Percentiles rank a stretch among this genome's conserved stretches.
Conservation (phyloP, 2,329 filamentous ascomycete species). For the Myriosclerotinia curreyana region DNA sequence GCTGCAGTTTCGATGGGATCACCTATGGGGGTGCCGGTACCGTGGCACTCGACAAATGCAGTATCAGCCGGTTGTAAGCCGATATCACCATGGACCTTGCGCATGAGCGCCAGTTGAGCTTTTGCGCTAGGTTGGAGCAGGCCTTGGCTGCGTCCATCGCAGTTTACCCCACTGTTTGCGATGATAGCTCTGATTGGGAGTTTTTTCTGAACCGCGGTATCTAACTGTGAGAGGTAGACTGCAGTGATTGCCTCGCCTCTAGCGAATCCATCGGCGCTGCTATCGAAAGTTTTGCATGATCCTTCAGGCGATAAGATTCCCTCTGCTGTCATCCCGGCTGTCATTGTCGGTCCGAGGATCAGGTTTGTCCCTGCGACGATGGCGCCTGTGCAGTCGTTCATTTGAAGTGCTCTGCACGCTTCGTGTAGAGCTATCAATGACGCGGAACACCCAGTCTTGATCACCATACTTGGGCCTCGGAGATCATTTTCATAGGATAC, state of each 20-base stretch:
- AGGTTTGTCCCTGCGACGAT: slow-evolving; percentile 31
- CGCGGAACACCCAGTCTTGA: slow-evolving; percentile 48
- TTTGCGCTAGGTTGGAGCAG: slow-evolving; percentile 42
- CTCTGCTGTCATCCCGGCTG: slow-evolving; percentile 34
- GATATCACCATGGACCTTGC: slow-evolving; percentile 18
- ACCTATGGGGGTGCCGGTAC: slow-evolving; percentile 20
- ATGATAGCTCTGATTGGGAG: slow-evolving; percentile 47
- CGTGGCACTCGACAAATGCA: slow-evolving; percentile 15
- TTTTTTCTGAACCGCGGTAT: slow-evolving; percentile 43
- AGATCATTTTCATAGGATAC: slow-evolving; percentile 18
- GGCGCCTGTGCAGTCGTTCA: slow-evolving; percentile 41
- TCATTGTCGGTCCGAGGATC: slow-evolving; percentile 23
- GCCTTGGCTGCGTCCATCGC: slow-evolving; percentile 32
- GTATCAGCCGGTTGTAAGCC: slow-evolving; percentile 17
- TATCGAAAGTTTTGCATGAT: slow-evolving; percentile 29
- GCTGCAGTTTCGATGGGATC: slow-evolving; percentile 23
- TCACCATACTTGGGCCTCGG: slow-evolving; percentile 43
- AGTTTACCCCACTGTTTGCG: slow-evolving; percentile 43
- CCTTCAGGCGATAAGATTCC: slow-evolving; percentile 35
- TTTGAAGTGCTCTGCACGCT: slow-evolving; percentile 44
- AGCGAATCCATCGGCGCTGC: slow-evolving; percentile 42
- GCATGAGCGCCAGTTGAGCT: slow-evolving; percentile 40
- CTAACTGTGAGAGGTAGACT: slow-evolving; percentile 45
- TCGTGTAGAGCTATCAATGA: slow-evolving; percentile 45
- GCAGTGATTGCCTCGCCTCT: slow-evolving; percentile 46